Evolutionary conservation across 257 asterid genomes (phyloP).

Genomic region (Solanum ossicruentum): DNA sequence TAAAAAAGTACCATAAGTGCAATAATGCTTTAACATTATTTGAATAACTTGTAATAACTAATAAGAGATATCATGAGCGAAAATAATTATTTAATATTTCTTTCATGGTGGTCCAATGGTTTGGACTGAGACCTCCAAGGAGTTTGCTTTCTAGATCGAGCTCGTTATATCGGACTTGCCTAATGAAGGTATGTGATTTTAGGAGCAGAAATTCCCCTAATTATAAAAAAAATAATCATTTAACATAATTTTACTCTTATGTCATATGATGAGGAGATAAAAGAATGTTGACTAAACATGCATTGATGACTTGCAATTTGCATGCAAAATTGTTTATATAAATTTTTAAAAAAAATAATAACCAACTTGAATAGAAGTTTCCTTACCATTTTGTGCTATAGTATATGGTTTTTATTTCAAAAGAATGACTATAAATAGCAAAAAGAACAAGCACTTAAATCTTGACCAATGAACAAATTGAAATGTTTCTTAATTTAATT

Average conservation of each 20-base stretch:
- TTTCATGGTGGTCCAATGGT: no score
- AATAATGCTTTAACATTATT: not conserved
- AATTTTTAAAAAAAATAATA: not conserved
- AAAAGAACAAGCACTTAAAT: not conserved
- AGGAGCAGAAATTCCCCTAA: no score
- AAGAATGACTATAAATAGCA: not conserved
- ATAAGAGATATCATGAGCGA: not conserved
- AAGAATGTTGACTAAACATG: not conserved
- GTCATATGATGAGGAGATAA: not conserved
- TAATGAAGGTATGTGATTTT: no score
- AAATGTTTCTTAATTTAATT: not conserved
- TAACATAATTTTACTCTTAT: not conserved
- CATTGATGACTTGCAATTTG: not conserved
- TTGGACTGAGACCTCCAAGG: no score
- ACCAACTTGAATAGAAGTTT: not conserved
- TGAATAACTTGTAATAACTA: not conserved
- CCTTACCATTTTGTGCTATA: not conserved
- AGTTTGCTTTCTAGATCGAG: no score
- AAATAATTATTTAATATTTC: not conserved
- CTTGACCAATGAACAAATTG: not conserved
- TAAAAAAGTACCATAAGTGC: not conserved
- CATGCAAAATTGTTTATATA: not conserved
- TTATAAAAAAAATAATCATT: not conserved
- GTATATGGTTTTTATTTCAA: not conserved
- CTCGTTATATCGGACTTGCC: no score